Evolutionary conservation across 1,284 basidiomycete genomes (phyloP), one percentile per base, ranked within the genome.

Genomic region (Earliella scabrosa): DNA sequence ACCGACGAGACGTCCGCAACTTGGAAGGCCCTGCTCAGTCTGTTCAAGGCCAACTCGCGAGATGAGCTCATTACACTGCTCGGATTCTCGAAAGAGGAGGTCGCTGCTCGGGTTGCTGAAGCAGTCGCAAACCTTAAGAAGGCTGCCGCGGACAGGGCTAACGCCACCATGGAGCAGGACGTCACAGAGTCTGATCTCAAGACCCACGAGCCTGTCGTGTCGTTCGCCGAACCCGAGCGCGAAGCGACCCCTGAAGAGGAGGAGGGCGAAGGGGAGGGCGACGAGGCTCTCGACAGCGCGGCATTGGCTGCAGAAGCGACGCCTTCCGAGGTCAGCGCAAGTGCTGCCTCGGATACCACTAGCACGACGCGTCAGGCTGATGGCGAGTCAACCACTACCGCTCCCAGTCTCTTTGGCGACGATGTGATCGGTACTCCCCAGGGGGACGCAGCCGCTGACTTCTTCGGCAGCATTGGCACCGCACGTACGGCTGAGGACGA

Each of bases 41-140:
- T 99, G 29, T 98, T 98, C 84, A 86, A 87, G 61, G 88, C 95
- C 0, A 85, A 96, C 71, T 94, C 92, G 14, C 80, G 92, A 55
- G 93, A 97, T 34, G 95, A 98, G 72, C 82, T 99, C 11, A 88
- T 99, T 44, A 89, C 89, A 1, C 77, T 98, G 1, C 85, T 99
- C 21, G 97, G 97, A 0, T 98, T 97, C 73, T 95, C 93, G 10
- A 97, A 97, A 73, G 85, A 85, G 24, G 93, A 97, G 63, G 85
- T 97, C 14, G 88, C 88, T 2, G 75, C 79, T 2, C 88, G 90
- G 60, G 93, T 98, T 13, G 84, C 87, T 16, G 88, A 92, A 61
- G 93, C 95, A 3, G 84, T 97, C 47, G 83, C 89, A 46, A 87
- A 83, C 61, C 80, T 95, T 63, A 86, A 86, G 71, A 75, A 76